phyloP scores from a whole-genome alignment of 2,329 filamentous ascomycete species.

The Neopestalotiopsis sp. region DNA sequence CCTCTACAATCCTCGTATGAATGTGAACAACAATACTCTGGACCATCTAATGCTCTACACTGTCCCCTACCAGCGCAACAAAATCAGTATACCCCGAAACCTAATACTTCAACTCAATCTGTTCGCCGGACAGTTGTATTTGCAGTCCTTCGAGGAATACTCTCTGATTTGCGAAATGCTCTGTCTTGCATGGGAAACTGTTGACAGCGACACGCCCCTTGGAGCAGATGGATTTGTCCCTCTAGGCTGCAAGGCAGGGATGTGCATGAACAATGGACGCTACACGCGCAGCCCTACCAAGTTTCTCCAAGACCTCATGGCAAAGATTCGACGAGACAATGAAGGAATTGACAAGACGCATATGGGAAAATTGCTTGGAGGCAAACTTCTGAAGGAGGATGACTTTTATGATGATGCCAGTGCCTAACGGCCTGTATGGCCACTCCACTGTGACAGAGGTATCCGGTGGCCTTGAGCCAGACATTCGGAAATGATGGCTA shows the following conservation, averaged over 20 bases:
- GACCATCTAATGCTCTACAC: constrained; percentile 52
- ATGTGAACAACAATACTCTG: constrained; percentile 41
- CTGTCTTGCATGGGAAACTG: background rate
- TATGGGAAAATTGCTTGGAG: constrained; percentile 18
- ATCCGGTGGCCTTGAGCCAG: too few relatives aligned
- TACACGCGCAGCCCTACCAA: constrained; percentile 31
- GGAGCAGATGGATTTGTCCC: constrained; percentile 1
- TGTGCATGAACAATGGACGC: constrained; percentile 20
- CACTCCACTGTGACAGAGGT: too few relatives aligned
- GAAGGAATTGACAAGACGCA: constrained; percentile 21
- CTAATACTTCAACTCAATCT: constrained; percentile 60
- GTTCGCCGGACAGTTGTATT: constrained; percentile 64
- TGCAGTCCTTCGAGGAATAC: constrained; percentile 1
- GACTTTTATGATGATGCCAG: constrained; percentile 9
- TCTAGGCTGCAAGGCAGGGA: background rate
- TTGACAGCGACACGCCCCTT: background rate
- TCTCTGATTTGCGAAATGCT: background rate
- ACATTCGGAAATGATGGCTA: too few relatives aligned
- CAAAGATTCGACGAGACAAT: constrained; percentile 18
- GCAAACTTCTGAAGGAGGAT: constrained; percentile 16
- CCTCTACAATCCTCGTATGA: constrained; percentile 54
- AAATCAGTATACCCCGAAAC: constrained; percentile 32
- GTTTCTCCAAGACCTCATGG: constrained; percentile 18
- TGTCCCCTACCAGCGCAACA: background rate
- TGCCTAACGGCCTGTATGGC: too few relatives aligned